These are phyloP conservation scores for Coniella lustricola DNA, from an alignment of 2,329 filamentous ascomycete species.

Conservation along the genomic window DNA sequence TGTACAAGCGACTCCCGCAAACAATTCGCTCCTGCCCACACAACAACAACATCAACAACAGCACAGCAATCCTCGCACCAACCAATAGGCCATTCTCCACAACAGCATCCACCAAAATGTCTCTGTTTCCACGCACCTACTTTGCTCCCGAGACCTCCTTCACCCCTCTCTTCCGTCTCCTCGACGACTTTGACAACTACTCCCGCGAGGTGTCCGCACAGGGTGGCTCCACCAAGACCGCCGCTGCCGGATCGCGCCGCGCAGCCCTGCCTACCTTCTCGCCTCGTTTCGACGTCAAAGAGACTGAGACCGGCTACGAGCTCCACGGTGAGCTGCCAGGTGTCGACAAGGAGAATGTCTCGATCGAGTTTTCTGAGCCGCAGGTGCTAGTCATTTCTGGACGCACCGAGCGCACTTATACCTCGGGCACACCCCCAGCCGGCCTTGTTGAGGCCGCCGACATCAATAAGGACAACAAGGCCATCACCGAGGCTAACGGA, in stretches of 20 bases:
- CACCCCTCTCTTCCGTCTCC: slow-evolving; percentile 55
- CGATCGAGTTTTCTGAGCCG: slow-evolving; percentile 71
- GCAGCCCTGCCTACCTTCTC: slow-evolving; percentile 54
- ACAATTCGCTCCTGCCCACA: slow-evolving; percentile 8
- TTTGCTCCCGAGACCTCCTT: slow-evolving; percentile 41
- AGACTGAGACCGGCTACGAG: slow-evolving; percentile 62
- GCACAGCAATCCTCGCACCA: slow-evolving; percentile 13
- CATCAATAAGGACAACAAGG: slow-evolving; percentile 25
- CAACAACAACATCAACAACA: neutral
- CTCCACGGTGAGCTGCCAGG: slow-evolving; percentile 76
- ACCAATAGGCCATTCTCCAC: slow-evolving; percentile 24
- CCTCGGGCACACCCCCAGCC: slow-evolving; percentile 45
- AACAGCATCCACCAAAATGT: slow-evolving; percentile 43
- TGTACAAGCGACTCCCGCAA: slow-evolving; percentile 14
- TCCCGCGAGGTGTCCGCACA: slow-evolving; percentile 29
- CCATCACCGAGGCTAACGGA: slow-evolving; percentile 34
- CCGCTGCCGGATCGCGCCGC: slow-evolving; percentile 19
- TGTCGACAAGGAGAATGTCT: slow-evolving; percentile 64
- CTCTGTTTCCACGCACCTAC: slow-evolving; percentile 52
- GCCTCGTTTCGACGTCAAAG: slow-evolving; percentile 72
- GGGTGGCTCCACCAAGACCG: slow-evolving; percentile 20
- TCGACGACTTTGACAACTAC: slow-evolving; percentile 58
- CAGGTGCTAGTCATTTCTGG: slow-evolving; percentile 68
- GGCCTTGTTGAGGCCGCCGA: slow-evolving; percentile 38
- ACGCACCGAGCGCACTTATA: slow-evolving; percentile 57